Evolutionary conservation across 306 rosid species (phyloP), one percentile per base, ranked within the genome.

Genomic region (Coriaria nepalensis): DNA sequence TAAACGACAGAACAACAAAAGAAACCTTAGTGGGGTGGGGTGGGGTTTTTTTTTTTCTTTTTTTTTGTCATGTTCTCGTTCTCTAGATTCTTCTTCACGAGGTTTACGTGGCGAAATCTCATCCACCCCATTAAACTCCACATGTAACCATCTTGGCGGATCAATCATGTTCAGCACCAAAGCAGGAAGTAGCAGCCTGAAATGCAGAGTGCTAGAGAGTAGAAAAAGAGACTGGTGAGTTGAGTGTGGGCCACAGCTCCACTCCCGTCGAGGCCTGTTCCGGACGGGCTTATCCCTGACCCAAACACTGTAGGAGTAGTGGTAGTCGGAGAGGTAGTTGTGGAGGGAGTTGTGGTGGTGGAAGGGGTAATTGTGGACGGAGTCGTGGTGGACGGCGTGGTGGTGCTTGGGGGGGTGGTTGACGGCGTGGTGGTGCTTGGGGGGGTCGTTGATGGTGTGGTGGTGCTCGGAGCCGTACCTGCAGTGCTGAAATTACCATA

Each of bases 51-150:
- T n/a, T n/a, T n/a, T 44, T 69, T 53, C 3, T 20, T 20, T 20
- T 20, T 20, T 20, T 1, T 20, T 20, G 29, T 20, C 29, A 20
- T 1, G 1, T 20, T 20, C 3, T 20, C 3, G 29, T 1, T 20
- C 29, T 20, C 29, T 20, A 20, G 29, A 20, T 20, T 20, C 29
- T 20, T 20, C 29, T 20, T 20, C 29, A 20, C 29, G 3, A 20
- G 29, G 29, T 1, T 20, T 20, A 20, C 29, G 54, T 52, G 65
- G 74, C n/a, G 67, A 56, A 61, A 72, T 77, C 68, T 59, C 69
- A 62, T 69, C 83, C 78, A 56, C 64, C 33, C 34, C 67, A n/a
- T n/a, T 50, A 62, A 46, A 65, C 50, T 47, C 49, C 34, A 45
- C 46, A 29, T 20, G 29, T 20, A 20, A 20, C 29, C 29, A 20